A percentile compares a stretch with the other conserved stretches of the same genome.
Evolutionary conservation across 2,329 filamentous ascomycete species (phyloP).

Genomic region (Blumeria graminis): DNA sequence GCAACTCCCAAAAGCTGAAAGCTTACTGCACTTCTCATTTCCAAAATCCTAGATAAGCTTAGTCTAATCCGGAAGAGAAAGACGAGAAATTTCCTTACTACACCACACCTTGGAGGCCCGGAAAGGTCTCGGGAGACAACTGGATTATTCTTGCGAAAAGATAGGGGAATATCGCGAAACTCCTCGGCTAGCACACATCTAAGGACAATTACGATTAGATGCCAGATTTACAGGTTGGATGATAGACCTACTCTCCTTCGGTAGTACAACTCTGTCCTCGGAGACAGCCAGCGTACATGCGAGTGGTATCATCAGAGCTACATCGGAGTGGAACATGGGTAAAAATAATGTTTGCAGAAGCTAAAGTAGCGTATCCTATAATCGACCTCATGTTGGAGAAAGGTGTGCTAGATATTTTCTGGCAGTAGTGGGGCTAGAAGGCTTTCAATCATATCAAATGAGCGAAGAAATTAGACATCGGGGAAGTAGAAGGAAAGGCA

Average conservation of each 20-base stretch:
- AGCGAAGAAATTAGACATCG: not conserved
- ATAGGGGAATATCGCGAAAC: slow-evolving; percentile 3
- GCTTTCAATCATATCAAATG: not conserved
- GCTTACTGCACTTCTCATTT: slow-evolving; percentile 12
- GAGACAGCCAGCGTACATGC: slow-evolving; percentile 14
- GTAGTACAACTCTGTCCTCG: slow-evolving; percentile 12
- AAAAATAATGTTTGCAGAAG: slow-evolving; percentile 24
- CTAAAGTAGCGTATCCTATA: slow-evolving; percentile 14
- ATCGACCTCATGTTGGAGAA: not conserved
- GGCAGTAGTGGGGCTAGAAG: not conserved
- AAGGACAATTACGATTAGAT: slow-evolving; percentile 1
- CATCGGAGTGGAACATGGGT: slow-evolving; percentile 21
- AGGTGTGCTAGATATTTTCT: not conserved
- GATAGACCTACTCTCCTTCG: slow-evolving; percentile 8
- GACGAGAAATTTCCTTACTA: slow-evolving; percentile 10
- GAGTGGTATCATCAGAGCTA: slow-evolving; percentile 10
- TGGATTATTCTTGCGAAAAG: slow-evolving; percentile 3
- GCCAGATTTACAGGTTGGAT: not conserved
- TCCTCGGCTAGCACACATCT: slow-evolving; percentile 10
- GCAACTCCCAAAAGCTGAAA: slow-evolving; percentile 12
- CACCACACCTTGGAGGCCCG: slow-evolving; percentile 10
- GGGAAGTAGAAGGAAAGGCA: not conserved
- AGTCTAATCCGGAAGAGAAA: not conserved
- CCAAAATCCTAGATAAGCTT: slow-evolving; percentile 8
- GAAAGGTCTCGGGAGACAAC: not conserved